phyloP scores from a whole-genome alignment of 2,329 filamentous ascomycete genomes.

The Camillea tinctor region DNA sequence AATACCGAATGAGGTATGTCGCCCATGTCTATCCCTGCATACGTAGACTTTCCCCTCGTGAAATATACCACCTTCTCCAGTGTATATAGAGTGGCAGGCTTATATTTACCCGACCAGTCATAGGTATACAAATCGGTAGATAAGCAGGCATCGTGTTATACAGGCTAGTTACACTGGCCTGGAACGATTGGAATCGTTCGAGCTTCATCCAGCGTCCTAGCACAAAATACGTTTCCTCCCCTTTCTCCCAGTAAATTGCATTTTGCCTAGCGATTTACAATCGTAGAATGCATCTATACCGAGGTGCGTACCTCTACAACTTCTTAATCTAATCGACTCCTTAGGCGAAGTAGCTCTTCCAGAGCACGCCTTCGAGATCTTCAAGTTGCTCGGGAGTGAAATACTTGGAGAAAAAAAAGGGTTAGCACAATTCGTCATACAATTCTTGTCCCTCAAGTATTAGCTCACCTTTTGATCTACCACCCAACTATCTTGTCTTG shows the following conservation, averaged over 20 bases:
- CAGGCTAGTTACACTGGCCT: not conserved
- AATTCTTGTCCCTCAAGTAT: not conserved
- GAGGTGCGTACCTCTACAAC: not conserved
- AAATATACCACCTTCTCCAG: too few relatives aligned
- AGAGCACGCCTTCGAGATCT: slow-evolving; percentile 91
- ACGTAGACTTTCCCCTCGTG: not conserved
- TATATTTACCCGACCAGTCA: not conserved
- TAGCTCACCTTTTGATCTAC: slow-evolving; percentile 89
- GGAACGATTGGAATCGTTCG: not conserved
- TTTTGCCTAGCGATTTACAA: not conserved
- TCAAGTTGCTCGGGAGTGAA: slow-evolving; percentile 93
- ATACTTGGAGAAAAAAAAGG: slow-evolving; percentile 55
- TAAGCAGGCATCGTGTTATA: not conserved
- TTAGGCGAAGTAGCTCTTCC: slow-evolving; percentile 99
- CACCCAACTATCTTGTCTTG: slow-evolving; percentile 95
- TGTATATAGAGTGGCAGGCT: not conserved
- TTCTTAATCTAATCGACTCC: not conserved
- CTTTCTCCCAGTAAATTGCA: not conserved
- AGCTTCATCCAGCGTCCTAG: not conserved
- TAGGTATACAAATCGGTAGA: not conserved
- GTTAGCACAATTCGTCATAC: slow-evolving; percentile 26
- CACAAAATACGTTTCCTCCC: not conserved
- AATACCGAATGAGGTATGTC: too few relatives aligned
- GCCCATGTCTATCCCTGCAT: not conserved
- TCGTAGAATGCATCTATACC: not conserved